Percentiles rank a stretch among this genome's conserved stretches.
These are phyloP conservation scores for Plasmodium gallinaceum DNA, from an alignment of 169 alveolate genomes.

Conservation along the genomic window DNA sequence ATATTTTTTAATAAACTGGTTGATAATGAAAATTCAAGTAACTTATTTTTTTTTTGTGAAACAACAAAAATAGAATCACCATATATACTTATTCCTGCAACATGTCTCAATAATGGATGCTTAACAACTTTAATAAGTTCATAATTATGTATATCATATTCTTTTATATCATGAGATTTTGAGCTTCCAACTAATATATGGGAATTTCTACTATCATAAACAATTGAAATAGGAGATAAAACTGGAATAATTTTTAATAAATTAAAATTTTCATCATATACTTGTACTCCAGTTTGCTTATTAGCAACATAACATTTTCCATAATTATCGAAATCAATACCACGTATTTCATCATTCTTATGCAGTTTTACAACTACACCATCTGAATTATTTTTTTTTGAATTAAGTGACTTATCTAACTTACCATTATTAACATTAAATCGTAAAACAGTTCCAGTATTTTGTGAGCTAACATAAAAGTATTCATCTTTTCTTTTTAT, in stretches of 20 bases:
- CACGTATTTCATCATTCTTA: slow-evolving; percentile 76
- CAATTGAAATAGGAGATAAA: slow-evolving; percentile 73
- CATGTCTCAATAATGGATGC: slow-evolving; percentile 70
- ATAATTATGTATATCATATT: slow-evolving; percentile 58
- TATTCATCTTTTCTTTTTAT: slow-evolving; percentile 52
- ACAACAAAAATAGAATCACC: slow-evolving; percentile 66
- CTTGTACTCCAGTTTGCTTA: slow-evolving; percentile 73
- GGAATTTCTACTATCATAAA: slow-evolving; percentile 35
- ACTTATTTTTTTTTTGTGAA: slow-evolving; percentile 68
- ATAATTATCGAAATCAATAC: slow-evolving; percentile 58
- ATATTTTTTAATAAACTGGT: slow-evolving; percentile 36
- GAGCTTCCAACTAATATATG: slow-evolving; percentile 77
- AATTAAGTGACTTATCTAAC: slow-evolving; percentile 24
- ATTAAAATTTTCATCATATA: slow-evolving; percentile 71
- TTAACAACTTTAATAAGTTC: slow-evolving; percentile 67
- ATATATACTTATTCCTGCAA: slow-evolving; percentile 65
- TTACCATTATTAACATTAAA: slow-evolving; percentile 29
- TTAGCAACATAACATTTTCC: slow-evolving; percentile 70
- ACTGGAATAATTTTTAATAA: slow-evolving; percentile 57
- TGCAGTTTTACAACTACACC: slow-evolving; percentile 63
- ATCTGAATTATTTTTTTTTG: slow-evolving; percentile 3
- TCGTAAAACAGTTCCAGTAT: slow-evolving; percentile 68
- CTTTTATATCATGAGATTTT: slow-evolving; percentile 75
- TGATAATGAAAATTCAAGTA: slow-evolving; percentile 73
- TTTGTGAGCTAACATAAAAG: slow-evolving; percentile 74